These are phyloP conservation scores for Obelidium mucronatum DNA, from an alignment of 192 early-diverging fungal species.

Conservation along the genomic window DNA sequence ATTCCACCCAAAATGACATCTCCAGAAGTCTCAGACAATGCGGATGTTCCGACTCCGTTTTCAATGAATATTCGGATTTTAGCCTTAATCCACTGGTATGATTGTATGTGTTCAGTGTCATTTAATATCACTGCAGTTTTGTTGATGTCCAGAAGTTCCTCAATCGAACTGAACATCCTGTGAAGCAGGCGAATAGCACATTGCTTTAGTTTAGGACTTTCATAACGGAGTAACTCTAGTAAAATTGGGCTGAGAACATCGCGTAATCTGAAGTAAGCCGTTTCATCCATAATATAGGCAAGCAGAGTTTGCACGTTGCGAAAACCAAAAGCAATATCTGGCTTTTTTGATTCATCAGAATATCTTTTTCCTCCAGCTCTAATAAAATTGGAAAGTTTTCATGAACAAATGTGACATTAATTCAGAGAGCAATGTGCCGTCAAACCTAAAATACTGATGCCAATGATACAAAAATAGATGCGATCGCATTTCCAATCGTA, in stretches of 20 bases:
- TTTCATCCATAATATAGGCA: slow-evolving; percentile 29
- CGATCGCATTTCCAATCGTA: slow-evolving; percentile 35
- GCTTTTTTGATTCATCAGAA: neutral
- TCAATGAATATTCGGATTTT: slow-evolving; percentile 12
- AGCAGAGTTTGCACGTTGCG: slow-evolving; percentile 10
- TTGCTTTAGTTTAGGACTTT: slow-evolving; percentile 34
- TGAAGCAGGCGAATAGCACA: slow-evolving; percentile 35
- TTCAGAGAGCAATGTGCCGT: neutral
- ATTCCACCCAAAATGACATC: slow-evolving; percentile 33
- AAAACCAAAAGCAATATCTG: slow-evolving; percentile 20
- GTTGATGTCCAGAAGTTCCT: slow-evolving; percentile 30
- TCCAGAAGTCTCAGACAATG: neutral
- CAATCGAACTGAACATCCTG: slow-evolving; percentile 37
- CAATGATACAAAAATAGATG: slow-evolving; percentile 34
- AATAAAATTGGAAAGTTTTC: neutral
- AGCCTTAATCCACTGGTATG: slow-evolving; percentile 40
- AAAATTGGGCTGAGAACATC: slow-evolving; percentile 40
- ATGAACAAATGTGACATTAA: neutral
- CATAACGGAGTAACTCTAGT: slow-evolving; percentile 41
- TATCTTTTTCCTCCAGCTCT: neutral
- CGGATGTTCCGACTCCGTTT: slow-evolving; percentile 24
- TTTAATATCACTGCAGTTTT: slow-evolving; percentile 30
- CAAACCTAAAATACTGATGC: slow-evolving; percentile 29
- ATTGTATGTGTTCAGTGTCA: slow-evolving; percentile 17
- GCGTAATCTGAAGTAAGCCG: slow-evolving; percentile 37